Evolutionary conservation across 192 early-diverging fungal genomes (phyloP), one percentile per base, ranked within the genome.

Genomic region (Backusella parvicylindrica): DNA sequence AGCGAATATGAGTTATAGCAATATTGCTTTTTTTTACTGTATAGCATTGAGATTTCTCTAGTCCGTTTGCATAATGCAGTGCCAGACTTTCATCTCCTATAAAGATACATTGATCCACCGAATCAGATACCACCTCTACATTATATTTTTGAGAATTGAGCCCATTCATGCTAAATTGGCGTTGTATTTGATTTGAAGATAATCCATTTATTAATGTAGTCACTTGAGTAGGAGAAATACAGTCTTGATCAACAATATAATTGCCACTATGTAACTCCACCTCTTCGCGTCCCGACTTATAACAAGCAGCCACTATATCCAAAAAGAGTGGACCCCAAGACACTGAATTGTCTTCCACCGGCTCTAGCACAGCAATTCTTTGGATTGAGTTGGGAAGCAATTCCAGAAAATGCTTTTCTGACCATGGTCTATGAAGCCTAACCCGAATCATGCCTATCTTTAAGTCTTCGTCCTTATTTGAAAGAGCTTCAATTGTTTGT

Each of bases 291-390:
- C 53, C 36, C 33, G 40, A 12, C 35, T 89, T 74, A 69, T 92
- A 88, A 78, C 92, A 91, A 13, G 89, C 84, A 32, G 92, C 85
- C 0, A 90, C 90, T 63, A 97, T 88, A 77, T 97, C 95, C 37
- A 95, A 84, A 84, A 95, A 94, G 64, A 97, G 81, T 16, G 93
- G 92, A 23, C 90, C 92, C 89, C 91, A 95, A 26, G 86, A 78
- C 66, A 86, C 88, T 11, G 89, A 78, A 75, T 84, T 77, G 36
- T 86, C 86, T 5, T 82, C 76, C 4, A 87, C 83, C 64, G 89
- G 89, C 71, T 92, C 91, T 23, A 92, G 68, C 18, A 92, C 90
- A 30, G 86, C 85, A 31, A 91, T 71, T 5, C 81, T 87, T 75
- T 86, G 85, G 6, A 88, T 90, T 40, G 68, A 40, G 21, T 90